Conservation (phyloP, 2,329 filamentous ascomycete genomes). For the Cryphonectria parasitica region DNA sequence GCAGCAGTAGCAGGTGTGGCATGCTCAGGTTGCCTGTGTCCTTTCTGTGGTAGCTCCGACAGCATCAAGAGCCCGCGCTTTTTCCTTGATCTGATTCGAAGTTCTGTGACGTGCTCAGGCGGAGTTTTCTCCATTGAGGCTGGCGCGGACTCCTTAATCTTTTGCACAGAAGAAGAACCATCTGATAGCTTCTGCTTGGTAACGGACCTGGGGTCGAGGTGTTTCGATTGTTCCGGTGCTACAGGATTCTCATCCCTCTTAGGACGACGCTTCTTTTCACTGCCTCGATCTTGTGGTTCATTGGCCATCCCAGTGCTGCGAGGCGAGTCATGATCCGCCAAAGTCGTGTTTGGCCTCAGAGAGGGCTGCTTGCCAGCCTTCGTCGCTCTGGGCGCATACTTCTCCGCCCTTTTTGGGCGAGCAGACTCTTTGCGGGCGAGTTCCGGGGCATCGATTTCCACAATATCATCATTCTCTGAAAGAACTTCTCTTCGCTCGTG, state of each 20-base stretch:
- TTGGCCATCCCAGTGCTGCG: neutral
- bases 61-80: conserved; percentile 54
- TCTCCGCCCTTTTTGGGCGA: neutral
- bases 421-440: neutral
- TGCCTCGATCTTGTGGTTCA: neutral
- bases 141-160: neutral
- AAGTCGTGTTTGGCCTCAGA: neutral
- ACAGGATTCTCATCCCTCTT: conserved; percentile 9
- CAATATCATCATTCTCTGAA: conserved; percentile 15
- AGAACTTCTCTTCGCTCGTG: neutral
- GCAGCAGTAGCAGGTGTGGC: neutral
- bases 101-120: conserved; percentile 45
- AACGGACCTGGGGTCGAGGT: neutral
- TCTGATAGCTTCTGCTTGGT: neutral
- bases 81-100: conserved; percentile 51
- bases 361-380: neutral
- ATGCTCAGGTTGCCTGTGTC: conserved; percentile 21
- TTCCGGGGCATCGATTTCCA: conserved; percentile 25
- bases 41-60: conserved; percentile 39
- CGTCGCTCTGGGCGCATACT: neutral
- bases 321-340: too few relatives aligned
- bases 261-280: neutral
- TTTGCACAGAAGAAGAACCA: too few relatives aligned
- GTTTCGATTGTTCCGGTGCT: conserved; percentile 13
- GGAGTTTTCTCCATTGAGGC: neutral